Evolutionary conservation across 1,284 basidiomycete genomes (phyloP).

Genomic region (Puccinia novopanici): DNA sequence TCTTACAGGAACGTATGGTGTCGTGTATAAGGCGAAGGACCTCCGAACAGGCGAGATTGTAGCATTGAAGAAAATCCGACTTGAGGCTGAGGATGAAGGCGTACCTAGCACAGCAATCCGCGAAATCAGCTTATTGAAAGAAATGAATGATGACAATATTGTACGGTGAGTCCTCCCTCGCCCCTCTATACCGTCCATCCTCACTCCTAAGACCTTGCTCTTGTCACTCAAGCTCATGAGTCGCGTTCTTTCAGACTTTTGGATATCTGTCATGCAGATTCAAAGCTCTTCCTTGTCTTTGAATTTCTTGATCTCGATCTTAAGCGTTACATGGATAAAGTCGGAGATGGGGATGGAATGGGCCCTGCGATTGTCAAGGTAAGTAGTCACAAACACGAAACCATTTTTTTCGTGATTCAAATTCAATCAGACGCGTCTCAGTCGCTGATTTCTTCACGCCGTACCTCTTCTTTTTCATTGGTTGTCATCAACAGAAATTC

Average conservation of each 20-base stretch:
- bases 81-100: conserved; percentile 97
- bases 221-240: background rate
- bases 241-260: conserved; percentile 67
- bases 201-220: too few species aligned
- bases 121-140: conserved; percentile 81
- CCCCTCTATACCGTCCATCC: background rate
- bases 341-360: conserved; percentile 64
- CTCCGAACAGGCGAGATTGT: conserved; percentile 74
- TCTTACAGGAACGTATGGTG: conserved; percentile 68
- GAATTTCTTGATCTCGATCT: conserved; percentile 93
- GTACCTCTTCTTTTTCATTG: background rate
- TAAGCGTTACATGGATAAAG: conserved; percentile 89
- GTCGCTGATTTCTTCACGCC: background rate
- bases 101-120: conserved; percentile 96
- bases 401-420: background rate
- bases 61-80: conserved; percentile 94
- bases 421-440: conserved; percentile 5
- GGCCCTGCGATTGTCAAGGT: conserved; percentile 80
- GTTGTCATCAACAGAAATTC: conserved; percentile 72
- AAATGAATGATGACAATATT: conserved; percentile 75
- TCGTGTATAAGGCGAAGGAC: conserved; percentile 90
- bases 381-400: conserved; percentile 54
- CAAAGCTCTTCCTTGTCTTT: conserved; percentile 94
- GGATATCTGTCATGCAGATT: conserved; percentile 95
- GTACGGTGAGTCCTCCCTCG: conserved; percentile 68